Conservation (phyloP, 2,329 filamentous ascomycete genomes). For the Epichloe sibirici region DNA sequence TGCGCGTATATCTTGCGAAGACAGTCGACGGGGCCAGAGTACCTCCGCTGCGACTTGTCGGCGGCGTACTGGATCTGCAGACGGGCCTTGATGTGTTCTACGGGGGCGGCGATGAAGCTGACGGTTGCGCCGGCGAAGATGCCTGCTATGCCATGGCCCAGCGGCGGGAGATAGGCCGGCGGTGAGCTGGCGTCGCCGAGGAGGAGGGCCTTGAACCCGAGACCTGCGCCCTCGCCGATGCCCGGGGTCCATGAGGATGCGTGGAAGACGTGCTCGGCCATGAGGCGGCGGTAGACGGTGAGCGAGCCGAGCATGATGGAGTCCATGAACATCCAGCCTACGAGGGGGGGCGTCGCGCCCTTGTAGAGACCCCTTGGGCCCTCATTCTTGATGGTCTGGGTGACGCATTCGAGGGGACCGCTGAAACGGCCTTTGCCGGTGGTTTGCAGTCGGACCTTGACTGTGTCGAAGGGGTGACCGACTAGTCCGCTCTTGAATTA, state of each 20-base stretch:
- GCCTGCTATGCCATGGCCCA: constrained; percentile 81
- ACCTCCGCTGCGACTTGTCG: constrained; percentile 63
- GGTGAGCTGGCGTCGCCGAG: not conserved
- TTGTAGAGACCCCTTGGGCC: constrained; percentile 84
- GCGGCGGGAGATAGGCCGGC: constrained; percentile 46
- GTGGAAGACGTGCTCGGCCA: constrained; percentile 70
- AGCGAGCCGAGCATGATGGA: constrained; percentile 79
- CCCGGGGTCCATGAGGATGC: constrained; percentile 22
- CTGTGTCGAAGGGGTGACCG: constrained; percentile 77
- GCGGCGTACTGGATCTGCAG: constrained; percentile 89
- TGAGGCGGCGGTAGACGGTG: constrained; percentile 74
- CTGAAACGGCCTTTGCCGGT: constrained; percentile 64
- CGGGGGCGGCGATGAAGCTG: constrained; percentile 81
- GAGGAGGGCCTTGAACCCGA: constrained; percentile 8
- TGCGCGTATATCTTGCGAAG: constrained; percentile 52
- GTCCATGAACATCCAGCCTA: constrained; percentile 99
- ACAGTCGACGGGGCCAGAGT: constrained; percentile 81
- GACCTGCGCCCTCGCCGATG: constrained; percentile 10
- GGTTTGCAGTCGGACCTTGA: constrained; percentile 93
- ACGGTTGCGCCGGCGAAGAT: constrained; percentile 81
- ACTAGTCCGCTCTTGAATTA: constrained; percentile 23
- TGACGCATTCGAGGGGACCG: constrained; percentile 74
- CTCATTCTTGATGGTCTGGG: constrained; percentile 76
- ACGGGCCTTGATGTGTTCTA: constrained; percentile 90
- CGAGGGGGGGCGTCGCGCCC: constrained; percentile 68